These are phyloP conservation scores for Diaporthe vaccinii DNA, from an alignment of 2,329 filamentous ascomycete genomes.

Conservation along the genomic window DNA sequence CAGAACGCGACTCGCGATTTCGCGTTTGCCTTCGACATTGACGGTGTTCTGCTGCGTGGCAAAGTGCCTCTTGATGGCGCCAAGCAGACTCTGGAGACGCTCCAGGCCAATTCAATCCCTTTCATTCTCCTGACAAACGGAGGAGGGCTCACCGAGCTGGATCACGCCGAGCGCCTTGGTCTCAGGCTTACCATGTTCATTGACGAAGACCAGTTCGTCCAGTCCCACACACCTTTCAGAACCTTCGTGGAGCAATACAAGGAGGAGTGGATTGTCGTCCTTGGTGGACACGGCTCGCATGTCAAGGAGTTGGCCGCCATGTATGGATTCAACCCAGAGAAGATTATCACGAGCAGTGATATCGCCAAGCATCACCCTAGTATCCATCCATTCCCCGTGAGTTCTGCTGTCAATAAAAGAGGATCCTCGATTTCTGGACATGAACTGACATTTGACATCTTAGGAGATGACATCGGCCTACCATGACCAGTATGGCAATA, in stretches of 20 bases:
- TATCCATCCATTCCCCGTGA: constrained; percentile 49
- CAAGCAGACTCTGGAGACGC: constrained; percentile 67
- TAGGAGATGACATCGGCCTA: constrained; percentile 51
- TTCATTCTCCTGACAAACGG: constrained; percentile 84
- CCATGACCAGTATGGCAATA: constrained; percentile 54
- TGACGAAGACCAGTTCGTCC: constrained; percentile 66
- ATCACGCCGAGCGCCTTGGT: constrained; percentile 72
- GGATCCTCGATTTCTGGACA: background rate
- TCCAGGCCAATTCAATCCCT: constrained; percentile 73
- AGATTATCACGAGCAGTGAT: constrained; percentile 54
- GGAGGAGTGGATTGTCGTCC: constrained; percentile 65
- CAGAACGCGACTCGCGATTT: constrained; percentile 26
- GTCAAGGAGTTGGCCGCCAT: constrained; percentile 48
- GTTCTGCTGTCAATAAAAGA: background rate
- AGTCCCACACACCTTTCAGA: constrained; percentile 81
- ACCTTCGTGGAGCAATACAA: constrained; percentile 64
- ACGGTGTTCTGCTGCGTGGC: constrained; percentile 78
- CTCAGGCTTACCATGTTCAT: constrained; percentile 65
- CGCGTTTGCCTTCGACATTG: constrained; percentile 64
- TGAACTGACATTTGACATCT: background rate
- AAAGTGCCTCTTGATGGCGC: constrained; percentile 74
- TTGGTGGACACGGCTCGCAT: constrained; percentile 61
- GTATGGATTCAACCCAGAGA: constrained; percentile 51
- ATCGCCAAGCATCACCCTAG: constrained; percentile 44
- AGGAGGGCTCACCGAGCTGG: constrained; percentile 75